Base-by-base conservation (phyloP, 2,329 filamentous ascomycete species). In the Diaporthe sp. region DNA sequence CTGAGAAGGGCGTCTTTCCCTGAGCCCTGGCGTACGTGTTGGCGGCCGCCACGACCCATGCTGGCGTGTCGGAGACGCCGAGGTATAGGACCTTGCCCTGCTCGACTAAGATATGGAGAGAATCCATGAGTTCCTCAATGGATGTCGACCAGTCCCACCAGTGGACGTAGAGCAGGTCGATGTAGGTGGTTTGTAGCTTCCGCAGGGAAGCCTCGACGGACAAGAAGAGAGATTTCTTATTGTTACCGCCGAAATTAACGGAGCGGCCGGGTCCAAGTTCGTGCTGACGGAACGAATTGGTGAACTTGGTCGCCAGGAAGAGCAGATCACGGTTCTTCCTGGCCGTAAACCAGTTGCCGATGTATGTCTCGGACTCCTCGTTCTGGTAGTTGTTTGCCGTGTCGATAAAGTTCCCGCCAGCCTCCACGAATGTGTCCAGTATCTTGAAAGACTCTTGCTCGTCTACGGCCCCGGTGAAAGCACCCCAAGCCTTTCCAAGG, bases 251-350 rank as follows among this genome's bases (percentile, higher is more conserved):
- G 75, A 81, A 88, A 79, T 91, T 92, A 78, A 86, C 78, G 3
- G 80, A 81, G 13, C 83, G 83, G 31, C 82, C 82, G 68, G 84
- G 84, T 39, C 85, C 86, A 8, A 82, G 51, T 17, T 82, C 83
- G 62, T 85, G 77, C 19, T 78, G 78, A 42, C 82, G 83, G 80
- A 88, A 91, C 74, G 87, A 84, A 5, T 84, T 87, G 0, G 88
- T 88, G 81, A 87, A 94, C 81, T 95, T 94, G 76, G 92, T 94
- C 1, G 92, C 92, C 71, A 94, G 85, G 34, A 94, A 92, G 89
- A 91, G 81, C 57, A 86, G 82, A 79, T 94, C 92, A n/a, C 93
- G 89, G 75, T 90, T 90, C n/a, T 88, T 86, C 17, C 91, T 88
- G 75, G 88, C 87, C 79, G 87, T 86, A 90, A 94, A 92, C 92